phyloP scores from a whole-genome alignment of 2,329 filamentous ascomycete genomes.

The Xylaria arbuscula region DNA sequence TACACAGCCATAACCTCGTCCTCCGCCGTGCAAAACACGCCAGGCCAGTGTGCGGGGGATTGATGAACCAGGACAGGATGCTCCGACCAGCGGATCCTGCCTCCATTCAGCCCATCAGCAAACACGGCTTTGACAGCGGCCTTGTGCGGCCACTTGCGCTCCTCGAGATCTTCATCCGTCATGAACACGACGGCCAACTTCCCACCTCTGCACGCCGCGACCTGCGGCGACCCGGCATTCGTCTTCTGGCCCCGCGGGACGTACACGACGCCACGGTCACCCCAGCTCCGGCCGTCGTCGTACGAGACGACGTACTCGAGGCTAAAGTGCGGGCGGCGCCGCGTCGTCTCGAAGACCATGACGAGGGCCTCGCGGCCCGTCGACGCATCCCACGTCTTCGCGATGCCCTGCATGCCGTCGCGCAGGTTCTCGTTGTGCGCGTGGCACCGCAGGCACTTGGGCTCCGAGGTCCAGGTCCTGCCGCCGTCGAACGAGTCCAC shows the following conservation, averaged over 20 bases:
- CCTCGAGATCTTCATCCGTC: constrained; percentile 57
- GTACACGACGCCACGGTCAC: constrained; percentile 55
- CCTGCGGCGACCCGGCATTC: constrained; percentile 60
- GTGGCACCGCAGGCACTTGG: constrained; percentile 55
- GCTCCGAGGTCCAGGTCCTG: constrained; percentile 54
- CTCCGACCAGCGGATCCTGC: constrained; percentile 51
- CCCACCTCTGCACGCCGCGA: constrained; percentile 54
- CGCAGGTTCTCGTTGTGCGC: constrained; percentile 51
- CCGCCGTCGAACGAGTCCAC: constrained; percentile 58
- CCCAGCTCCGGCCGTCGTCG: constrained; percentile 57
- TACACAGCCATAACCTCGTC: constrained; percentile 49
- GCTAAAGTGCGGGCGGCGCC: constrained; percentile 54
- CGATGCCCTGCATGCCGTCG: constrained; percentile 60
- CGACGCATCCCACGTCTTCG: constrained; percentile 40
- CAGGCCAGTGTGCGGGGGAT: constrained; percentile 51
- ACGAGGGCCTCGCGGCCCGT: constrained; percentile 52
- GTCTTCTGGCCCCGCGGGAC: constrained; percentile 51
- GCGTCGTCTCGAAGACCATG: constrained; percentile 60
- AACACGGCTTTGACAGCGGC: constrained; percentile 57
- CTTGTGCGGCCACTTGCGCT: constrained; percentile 54
- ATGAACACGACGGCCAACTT: constrained; percentile 58
- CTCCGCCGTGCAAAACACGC: constrained; percentile 48
- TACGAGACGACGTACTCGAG: constrained; percentile 59
- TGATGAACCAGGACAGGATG: constrained; percentile 48
- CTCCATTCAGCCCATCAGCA: constrained; percentile 49